Evolutionary conservation across 306 rosid species (phyloP).

Genomic region (Casuarina glauca): DNA sequence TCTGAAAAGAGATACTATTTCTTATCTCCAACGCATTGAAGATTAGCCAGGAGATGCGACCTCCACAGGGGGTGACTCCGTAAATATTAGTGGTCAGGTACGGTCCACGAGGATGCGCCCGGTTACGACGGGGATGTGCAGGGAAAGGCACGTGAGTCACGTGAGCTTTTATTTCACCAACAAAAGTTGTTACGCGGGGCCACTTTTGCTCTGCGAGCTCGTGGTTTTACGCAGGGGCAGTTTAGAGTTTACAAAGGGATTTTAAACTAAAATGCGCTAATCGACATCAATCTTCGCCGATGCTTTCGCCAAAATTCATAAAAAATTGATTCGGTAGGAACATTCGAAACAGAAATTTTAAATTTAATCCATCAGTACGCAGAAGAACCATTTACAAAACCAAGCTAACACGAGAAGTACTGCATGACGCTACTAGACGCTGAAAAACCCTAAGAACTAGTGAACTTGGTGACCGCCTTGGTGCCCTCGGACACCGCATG

Average conservation of each 20-base stretch:
- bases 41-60: neutral
- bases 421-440: no score
- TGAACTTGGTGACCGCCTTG: conserved; percentile 48
- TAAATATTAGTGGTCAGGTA: neutral
- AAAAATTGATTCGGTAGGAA: no score
- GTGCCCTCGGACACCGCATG: conserved; percentile 54
- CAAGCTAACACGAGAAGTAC: fast-evolving
- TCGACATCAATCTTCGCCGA: neutral
- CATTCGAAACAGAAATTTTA: no score
- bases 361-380: neutral
- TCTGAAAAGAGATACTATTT: neutral
- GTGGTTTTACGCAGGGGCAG: neutral
- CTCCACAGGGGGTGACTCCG: neutral
- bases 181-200: neutral
- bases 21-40: neutral
- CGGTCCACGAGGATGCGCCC: neutral
- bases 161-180: neutral
- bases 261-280: neutral
- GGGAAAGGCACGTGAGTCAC: conserved; percentile 13
- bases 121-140: neutral
- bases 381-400: neutral
- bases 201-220: neutral
- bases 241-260: neutral
- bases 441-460: conserved; percentile 30
- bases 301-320: neutral